These are phyloP conservation scores for Flaveria bidentis DNA, from an alignment of 129 eudicot species.

Conservation along the genomic window DNA sequence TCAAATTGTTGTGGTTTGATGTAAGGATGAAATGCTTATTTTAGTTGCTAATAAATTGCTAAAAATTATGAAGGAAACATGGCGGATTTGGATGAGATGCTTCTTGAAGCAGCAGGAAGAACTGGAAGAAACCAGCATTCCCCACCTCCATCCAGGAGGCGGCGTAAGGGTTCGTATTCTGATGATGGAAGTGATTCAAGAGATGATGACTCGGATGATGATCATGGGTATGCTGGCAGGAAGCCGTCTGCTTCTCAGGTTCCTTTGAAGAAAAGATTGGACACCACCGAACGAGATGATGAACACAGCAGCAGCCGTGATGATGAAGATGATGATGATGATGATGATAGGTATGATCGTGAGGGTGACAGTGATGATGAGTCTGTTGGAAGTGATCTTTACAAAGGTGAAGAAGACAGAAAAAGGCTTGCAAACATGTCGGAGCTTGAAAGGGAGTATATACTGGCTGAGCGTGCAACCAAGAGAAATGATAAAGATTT, in stretches of 20 bases:
- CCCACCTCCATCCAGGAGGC: constrained; percentile 70
- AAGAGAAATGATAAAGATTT: constrained; percentile 62
- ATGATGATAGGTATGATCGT: constrained; percentile 41
- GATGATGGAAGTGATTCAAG: constrained; percentile 89
- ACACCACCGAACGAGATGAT: constrained; percentile 66
- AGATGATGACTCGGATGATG: constrained; percentile 81
- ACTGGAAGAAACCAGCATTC: constrained; percentile 64
- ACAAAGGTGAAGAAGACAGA: constrained; percentile 80
- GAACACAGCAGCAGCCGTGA: constrained; percentile 68
- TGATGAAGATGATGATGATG: constrained; percentile 55
- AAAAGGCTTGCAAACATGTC: constrained; percentile 65
- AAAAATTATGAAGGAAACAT: constrained; percentile 33
- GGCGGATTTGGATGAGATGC: constrained; percentile 71
- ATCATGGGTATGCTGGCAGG: constrained; percentile 58
- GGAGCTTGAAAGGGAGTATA: constrained; percentile 82
- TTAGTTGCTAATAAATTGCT: not conserved
- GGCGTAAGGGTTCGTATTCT: constrained; percentile 59
- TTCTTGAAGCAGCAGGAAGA: constrained; percentile 57
- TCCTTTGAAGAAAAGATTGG: constrained; percentile 85
- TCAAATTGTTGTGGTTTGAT: constrained; percentile 7
- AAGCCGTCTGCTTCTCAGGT: constrained; percentile 73
- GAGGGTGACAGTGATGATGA: constrained; percentile 77
- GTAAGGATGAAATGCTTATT: not conserved
- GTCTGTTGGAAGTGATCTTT: constrained; percentile 83
- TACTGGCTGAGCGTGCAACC: constrained; percentile 65